Percentiles rank a stretch among this genome's conserved stretches.
phyloP scores from a whole-genome alignment of 257 asterid species.

The Forsythia viridissima region DNA sequence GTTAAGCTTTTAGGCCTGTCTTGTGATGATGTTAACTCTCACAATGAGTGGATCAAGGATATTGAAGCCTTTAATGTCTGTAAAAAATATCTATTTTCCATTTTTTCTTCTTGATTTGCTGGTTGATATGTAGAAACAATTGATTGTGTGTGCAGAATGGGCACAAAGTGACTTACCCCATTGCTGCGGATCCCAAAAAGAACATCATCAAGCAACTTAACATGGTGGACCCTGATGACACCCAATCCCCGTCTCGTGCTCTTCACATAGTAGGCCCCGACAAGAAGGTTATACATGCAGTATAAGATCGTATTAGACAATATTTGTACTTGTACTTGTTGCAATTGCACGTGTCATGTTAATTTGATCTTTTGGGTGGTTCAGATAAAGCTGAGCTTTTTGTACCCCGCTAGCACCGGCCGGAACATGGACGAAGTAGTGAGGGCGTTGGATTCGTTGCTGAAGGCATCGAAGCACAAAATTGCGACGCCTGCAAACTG shows the following conservation, averaged over 20 bases:
- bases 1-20: slow-evolving; percentile 82
- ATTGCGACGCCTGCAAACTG: slow-evolving; percentile 84
- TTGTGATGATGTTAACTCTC: slow-evolving; percentile 66
- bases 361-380: neutral
- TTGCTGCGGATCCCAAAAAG: slow-evolving; percentile 68
- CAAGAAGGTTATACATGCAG: slow-evolving; percentile 40
- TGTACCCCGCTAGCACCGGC: slow-evolving; percentile 84
- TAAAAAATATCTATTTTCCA: neutral
- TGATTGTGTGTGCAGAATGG: slow-evolving; percentile 33
- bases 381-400: slow-evolving; percentile 70
- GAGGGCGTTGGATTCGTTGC: slow-evolving; percentile 70
- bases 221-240: slow-evolving; percentile 90
- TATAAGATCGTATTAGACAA: neutral
- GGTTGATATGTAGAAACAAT: neutral
- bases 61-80: slow-evolving; percentile 61
- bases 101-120: neutral
- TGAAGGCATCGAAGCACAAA: slow-evolving; percentile 58
- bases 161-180: slow-evolving; percentile 65
- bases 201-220: slow-evolving; percentile 62
- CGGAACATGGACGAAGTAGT: slow-evolving; percentile 89
- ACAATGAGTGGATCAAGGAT: slow-evolving; percentile 82
- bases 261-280: slow-evolving; percentile 85
- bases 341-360: no score
- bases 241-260: slow-evolving; percentile 76
- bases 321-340: neutral